These are phyloP conservation scores for Paragyromitra xinjiangensis DNA, from an alignment of 495 filamentous ascomycete genomes.

Conservation along the genomic window DNA sequence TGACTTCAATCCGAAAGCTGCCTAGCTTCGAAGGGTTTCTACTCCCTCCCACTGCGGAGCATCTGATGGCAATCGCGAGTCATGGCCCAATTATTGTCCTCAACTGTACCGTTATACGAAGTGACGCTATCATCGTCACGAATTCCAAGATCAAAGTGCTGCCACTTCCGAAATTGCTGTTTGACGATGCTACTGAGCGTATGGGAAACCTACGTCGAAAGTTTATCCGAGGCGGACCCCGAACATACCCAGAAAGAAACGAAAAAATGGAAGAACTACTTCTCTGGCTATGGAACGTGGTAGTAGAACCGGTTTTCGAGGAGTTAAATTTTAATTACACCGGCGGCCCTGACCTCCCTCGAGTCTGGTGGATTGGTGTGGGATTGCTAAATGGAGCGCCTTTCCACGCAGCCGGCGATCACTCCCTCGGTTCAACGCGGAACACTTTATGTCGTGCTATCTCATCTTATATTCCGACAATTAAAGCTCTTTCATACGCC, in stretches of 20 bases:
- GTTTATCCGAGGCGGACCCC: background rate
- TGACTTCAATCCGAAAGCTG: background rate
- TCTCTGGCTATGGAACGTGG: constrained; percentile 28
- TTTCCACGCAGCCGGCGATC: too few species aligned
- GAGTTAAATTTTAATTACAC: background rate
- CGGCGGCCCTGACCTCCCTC: constrained; percentile 17
- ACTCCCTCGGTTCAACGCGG: background rate
- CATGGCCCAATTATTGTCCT: constrained; percentile 30
- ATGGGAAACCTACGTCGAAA: background rate
- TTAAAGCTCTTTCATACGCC: constrained; percentile 41
- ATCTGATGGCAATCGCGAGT: constrained; percentile 6
- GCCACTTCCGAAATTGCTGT: constrained; percentile 2
- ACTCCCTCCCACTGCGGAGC: background rate
- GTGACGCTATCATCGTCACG: constrained; percentile 32
- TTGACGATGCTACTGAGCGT: background rate
- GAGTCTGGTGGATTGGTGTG: constrained; percentile 11
- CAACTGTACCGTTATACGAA: background rate
- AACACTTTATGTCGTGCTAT: constrained; percentile 27
- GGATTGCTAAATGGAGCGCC: too few species aligned
- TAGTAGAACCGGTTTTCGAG: constrained; percentile 13
- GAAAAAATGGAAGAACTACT: constrained; percentile 11
- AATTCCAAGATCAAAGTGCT: constrained; percentile 8
- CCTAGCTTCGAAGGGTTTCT: constrained; percentile 10
- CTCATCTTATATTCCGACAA: constrained; percentile 52
- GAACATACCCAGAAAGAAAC: background rate